phyloP scores from a whole-genome alignment of 805 yeast genomes.

The Yarrowia sp. region DNA sequence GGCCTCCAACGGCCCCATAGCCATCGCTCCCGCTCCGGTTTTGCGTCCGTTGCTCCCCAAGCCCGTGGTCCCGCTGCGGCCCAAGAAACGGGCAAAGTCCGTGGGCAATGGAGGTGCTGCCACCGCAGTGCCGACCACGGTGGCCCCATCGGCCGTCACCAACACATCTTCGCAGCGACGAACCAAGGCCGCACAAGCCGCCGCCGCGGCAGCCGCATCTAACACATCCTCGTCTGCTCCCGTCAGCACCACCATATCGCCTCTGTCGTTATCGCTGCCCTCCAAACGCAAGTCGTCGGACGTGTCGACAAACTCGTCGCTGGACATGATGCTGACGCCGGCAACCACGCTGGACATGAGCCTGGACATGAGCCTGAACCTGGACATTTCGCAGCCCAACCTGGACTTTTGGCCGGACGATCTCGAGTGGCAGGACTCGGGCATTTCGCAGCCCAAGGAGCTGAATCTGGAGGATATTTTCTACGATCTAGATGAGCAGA shows the following conservation, averaged over 20 bases:
- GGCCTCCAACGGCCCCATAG: slow-evolving; percentile 25
- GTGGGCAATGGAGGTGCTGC: slow-evolving; percentile 3
- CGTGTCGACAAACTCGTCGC: slow-evolving; percentile 33
- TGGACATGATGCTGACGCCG: slow-evolving; percentile 25
- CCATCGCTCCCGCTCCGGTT: slow-evolving; percentile 38
- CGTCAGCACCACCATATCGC: slow-evolving; percentile 14
- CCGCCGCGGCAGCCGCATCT: background rate
- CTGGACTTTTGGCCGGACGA: slow-evolving; percentile 38
- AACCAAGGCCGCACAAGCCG: too few relatives aligned
- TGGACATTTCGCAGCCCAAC: slow-evolving; percentile 35
- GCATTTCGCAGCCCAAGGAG: slow-evolving; percentile 11
- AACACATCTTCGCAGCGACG: background rate
- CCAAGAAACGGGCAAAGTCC: slow-evolving; percentile 16
- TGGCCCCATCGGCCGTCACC: slow-evolving; percentile 10
- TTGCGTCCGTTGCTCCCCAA: slow-evolving; percentile 34
- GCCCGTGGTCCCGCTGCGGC: slow-evolving; percentile 30
- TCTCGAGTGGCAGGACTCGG: slow-evolving; percentile 23
- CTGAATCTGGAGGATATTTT: slow-evolving; percentile 34
- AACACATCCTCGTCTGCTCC: background rate
- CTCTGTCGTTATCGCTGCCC: slow-evolving; percentile 22
- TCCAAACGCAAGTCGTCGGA: slow-evolving; percentile 28
- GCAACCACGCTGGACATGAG: slow-evolving; percentile 17
- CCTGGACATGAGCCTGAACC: slow-evolving; percentile 13
- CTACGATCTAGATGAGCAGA: slow-evolving; percentile 36
- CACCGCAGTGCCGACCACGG: slow-evolving; percentile 8